phyloP scores from a whole-genome alignment of 2,329 filamentous ascomycete genomes.

The Botrytis fragariae region DNA sequence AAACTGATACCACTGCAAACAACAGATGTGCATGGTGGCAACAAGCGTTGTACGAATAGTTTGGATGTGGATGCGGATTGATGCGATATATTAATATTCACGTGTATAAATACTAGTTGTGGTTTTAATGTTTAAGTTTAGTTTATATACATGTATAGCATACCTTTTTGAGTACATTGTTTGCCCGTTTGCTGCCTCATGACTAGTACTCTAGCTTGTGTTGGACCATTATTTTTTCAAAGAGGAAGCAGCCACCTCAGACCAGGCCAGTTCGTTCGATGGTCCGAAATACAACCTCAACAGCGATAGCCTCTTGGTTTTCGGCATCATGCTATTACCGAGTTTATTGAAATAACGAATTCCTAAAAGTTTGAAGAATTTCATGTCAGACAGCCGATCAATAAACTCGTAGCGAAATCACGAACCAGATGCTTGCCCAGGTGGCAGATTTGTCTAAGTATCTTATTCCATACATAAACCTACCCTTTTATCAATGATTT shows the following conservation, averaged over 20 bases:
- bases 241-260: not conserved
- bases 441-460: not conserved
- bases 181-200: not conserved
- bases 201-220: not conserved
- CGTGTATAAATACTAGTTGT: not conserved
- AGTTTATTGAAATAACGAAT: not conserved
- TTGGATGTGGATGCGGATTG: not conserved
- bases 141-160: not conserved
- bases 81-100: not conserved
- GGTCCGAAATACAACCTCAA: not conserved
- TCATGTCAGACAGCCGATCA: not conserved
- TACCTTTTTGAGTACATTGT: not conserved
- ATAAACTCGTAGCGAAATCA: not conserved
- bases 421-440: not conserved
- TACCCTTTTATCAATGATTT: not conserved
- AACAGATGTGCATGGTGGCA: conserved; percentile 40
- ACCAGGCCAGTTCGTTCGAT: not conserved
- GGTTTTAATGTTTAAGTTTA: not conserved
- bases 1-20: conserved; percentile 35
- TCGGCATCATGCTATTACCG: not conserved
- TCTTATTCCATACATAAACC: not conserved
- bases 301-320: not conserved
- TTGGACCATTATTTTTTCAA: too few species aligned
- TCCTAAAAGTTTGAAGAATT: not conserved
- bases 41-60: conserved; percentile 26